Percentiles rank a stretch among this genome's conserved stretches.
phyloP scores from a whole-genome alignment of 768 basidiomycete genomes.

The Lactifluus pinguis region DNA sequence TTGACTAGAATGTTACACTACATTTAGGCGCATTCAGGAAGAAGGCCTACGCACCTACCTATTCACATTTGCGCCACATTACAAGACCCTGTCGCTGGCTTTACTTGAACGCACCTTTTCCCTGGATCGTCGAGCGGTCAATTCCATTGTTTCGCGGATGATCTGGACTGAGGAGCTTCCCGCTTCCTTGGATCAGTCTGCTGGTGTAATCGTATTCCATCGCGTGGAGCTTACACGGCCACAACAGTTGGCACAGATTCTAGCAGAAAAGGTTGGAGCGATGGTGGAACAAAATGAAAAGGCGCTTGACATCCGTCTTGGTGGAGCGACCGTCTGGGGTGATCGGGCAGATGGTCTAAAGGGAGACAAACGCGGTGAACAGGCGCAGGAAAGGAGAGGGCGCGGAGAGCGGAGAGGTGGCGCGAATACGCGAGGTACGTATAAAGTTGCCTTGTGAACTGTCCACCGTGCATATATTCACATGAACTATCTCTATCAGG shows the following conservation, averaged over 20 bases:
- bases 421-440: slow-evolving; percentile 28
- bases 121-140: slow-evolving; percentile 70
- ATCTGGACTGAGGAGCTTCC: slow-evolving; percentile 95
- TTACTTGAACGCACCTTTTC: slow-evolving; percentile 85
- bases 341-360: slow-evolving; percentile 63
- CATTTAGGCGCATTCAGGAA: slow-evolving; percentile 88
- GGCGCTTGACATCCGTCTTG: slow-evolving; percentile 74
- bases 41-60: slow-evolving; percentile 95
- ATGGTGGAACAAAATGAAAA: slow-evolving; percentile 94
- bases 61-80: slow-evolving; percentile 94
- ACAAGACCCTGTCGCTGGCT: slow-evolving; percentile 81
- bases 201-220: slow-evolving; percentile 88
- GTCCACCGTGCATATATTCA: background rate
- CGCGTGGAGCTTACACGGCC: slow-evolving; percentile 79
- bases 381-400: slow-evolving; percentile 67
- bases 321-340: slow-evolving; percentile 52
- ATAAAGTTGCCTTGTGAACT: background rate
- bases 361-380: slow-evolving; percentile 73
- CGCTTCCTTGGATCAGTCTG: slow-evolving; percentile 88
- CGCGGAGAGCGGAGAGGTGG: slow-evolving; percentile 62
- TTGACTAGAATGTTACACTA: background rate
- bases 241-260: slow-evolving; percentile 81
- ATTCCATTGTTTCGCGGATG: slow-evolving; percentile 94
- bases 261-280: slow-evolving; percentile 79
- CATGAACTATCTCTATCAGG: background rate